phyloP scores from a whole-genome alignment of 2,329 filamentous ascomycete species.

The Beauveria caledonica region DNA sequence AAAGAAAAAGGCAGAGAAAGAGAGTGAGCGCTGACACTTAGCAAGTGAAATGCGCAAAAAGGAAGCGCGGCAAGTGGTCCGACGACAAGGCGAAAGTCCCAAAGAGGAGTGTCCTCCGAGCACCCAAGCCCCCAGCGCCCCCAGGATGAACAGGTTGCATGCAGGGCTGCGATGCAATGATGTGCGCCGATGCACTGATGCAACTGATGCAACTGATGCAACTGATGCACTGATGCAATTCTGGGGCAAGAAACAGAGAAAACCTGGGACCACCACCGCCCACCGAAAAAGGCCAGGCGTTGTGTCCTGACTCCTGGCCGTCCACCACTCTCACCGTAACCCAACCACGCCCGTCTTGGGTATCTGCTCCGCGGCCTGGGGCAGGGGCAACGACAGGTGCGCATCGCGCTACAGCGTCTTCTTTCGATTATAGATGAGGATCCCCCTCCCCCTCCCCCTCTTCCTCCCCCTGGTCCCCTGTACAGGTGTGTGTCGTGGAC shows the following conservation, averaged over 20 bases:
- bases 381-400: not conserved
- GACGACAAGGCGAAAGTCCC: not conserved
- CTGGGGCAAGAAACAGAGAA: not conserved
- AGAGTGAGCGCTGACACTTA: too few relatives aligned
- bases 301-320: too few relatives aligned
- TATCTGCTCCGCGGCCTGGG: not conserved
- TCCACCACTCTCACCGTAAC: conserved; percentile 2
- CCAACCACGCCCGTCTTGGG: not conserved
- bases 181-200: not conserved
- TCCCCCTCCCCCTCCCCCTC: not conserved
- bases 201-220: too few relatives aligned
- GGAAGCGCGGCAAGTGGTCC: not conserved
- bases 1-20: too few relatives aligned
- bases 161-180: not conserved
- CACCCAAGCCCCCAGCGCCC: not conserved
- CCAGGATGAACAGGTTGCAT: not conserved
- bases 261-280: too few relatives aligned
- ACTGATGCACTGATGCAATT: conserved; percentile 7
- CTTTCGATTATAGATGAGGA: not conserved
- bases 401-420: not conserved
- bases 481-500: not conserved
- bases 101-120: conserved; percentile 2
- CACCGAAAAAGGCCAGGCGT: too few relatives aligned
- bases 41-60: too few relatives aligned
- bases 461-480: not conserved